Evolutionary conservation across 2,329 filamentous ascomycete genomes (phyloP), one percentile per base, ranked within the genome.

Genomic region (Zymoseptoria brevis): DNA sequence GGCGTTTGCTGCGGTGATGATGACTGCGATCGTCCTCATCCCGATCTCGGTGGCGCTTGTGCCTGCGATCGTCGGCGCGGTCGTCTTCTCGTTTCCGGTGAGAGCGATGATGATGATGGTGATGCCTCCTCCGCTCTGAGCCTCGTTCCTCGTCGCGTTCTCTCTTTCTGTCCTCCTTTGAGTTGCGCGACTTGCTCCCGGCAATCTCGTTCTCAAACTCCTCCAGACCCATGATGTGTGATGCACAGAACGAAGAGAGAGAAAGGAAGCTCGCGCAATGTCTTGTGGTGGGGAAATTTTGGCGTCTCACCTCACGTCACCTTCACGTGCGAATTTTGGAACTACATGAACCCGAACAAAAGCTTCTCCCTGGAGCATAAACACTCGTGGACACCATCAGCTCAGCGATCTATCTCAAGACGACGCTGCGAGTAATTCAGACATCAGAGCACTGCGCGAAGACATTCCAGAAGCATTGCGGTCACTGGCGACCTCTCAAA

Each of bases 201-300:
- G 86, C 87, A 11, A 95, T 79, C 24, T 85, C 79, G 71, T 87
- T 89, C 73, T 95, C 90, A 60, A 95, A 95, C 59, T 92, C 89
- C 66, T 85, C 83, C 60, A 86, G 71, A 4, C 80, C 79, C 83
- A 85, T 86, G 58, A 16, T 16, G 45, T 24, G 41, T 49, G 22
- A 54, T 55, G 55, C 35, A 24, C 21, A 48, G 9, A 16, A 16
- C 13, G n/a, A 16, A n/a, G 35, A 45, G 35, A 16, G 16, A 16
- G 35, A 45, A 16, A 7, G 6, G 35, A 45, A 45, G 35, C 13
- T 45, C 35, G 6, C 13, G 35, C 35, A 45, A 45, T 16, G 35
- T 45, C 35, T 26, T 57, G 21, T 51, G 19, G 24, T 50, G 51
- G 49, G 45, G 48, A 55, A 57, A 24, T 54, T 41, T 30, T 49